A percentile compares a stretch with the other conserved stretches of the same genome.
phyloP scores from a whole-genome alignment of 495 filamentous ascomycete species.

The Wilcoxina mikolae region DNA sequence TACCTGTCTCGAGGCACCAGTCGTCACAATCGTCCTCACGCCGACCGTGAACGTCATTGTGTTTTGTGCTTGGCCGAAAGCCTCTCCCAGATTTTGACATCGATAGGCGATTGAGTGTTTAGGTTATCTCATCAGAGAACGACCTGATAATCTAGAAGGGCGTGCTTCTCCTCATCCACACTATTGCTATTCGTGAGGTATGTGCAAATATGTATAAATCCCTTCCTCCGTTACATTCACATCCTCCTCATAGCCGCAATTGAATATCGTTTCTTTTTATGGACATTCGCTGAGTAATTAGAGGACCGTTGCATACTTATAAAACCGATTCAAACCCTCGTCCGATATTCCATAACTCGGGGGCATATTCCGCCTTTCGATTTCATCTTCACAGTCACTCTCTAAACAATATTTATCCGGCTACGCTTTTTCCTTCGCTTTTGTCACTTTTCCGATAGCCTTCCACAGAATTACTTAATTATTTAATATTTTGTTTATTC shows the following conservation, averaged over 20 bases:
- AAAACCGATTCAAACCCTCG: background rate
- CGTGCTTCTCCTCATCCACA: background rate
- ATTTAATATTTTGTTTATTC: slow-evolving; percentile 19
- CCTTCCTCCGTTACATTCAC: background rate
- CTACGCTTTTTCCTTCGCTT: slow-evolving; percentile 21
- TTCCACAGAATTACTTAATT: slow-evolving; percentile 20
- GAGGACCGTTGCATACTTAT: background rate
- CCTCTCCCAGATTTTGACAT: slow-evolving; percentile 5
- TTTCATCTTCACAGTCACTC: slow-evolving; percentile 18
- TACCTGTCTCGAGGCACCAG: background rate
- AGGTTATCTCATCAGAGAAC: background rate
- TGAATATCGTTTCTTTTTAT: background rate
- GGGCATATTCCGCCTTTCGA: slow-evolving; percentile 1
- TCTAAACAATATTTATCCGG: slow-evolving; percentile 14
- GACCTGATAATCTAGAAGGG: background rate
- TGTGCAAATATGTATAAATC: background rate
- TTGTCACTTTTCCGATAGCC: slow-evolving; percentile 26
- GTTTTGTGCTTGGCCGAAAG: slow-evolving; percentile 2
- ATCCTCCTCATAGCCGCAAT: no score
- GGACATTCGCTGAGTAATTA: background rate
- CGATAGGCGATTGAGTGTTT: background rate
- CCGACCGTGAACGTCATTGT: background rate
- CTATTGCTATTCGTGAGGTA: background rate
- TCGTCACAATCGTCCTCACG: background rate
- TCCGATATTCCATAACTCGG: background rate